Conservation (phyloP, 2,329 filamentous ascomycete genomes). For the Alternaria incomplexa region DNA sequence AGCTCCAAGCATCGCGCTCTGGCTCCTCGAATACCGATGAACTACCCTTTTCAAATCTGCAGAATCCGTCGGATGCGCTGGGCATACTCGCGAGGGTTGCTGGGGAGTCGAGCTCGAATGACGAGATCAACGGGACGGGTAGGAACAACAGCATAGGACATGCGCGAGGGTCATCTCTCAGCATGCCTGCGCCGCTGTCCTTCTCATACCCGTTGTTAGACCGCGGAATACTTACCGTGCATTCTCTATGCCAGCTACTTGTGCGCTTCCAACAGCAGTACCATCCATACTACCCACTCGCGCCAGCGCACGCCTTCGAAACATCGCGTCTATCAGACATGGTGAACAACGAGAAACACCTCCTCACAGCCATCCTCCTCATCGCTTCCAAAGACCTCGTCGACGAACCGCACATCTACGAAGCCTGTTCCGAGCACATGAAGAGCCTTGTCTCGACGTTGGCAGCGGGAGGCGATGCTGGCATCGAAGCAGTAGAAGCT, state of each 20-base stretch:
- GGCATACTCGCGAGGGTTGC: constrained; percentile 57
- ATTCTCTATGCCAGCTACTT: constrained; percentile 60
- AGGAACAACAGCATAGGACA: constrained; percentile 13
- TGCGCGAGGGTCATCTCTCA: constrained; percentile 18
- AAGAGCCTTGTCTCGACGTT: constrained; percentile 70
- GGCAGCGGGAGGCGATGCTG: constrained; percentile 69
- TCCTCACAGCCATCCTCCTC: constrained; percentile 72
- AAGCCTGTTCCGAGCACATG: constrained; percentile 72
- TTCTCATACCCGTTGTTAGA: constrained; percentile 53
- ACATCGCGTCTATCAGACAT: constrained; percentile 60
- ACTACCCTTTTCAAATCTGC: constrained; percentile 51
- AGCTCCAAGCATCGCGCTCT: constrained; percentile 35
- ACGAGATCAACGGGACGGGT: constrained; percentile 16
- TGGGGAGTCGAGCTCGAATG: constrained; percentile 43
- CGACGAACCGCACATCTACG: constrained; percentile 67
- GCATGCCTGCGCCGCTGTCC: constrained; percentile 39
- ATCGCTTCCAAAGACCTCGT: constrained; percentile 75
- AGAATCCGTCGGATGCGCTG: constrained; percentile 58
- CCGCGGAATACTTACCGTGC: constrained; percentile 50
- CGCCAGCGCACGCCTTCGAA: constrained; percentile 66
- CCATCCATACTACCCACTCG: constrained; percentile 73
- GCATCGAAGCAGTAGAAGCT: constrained; percentile 74
- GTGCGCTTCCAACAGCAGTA: constrained; percentile 68
- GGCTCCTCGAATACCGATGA: constrained; percentile 43
- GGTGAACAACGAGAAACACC: constrained; percentile 67